A percentile compares a stretch with the other conserved stretches of the same genome.
Evolutionary conservation across 2,329 filamentous ascomycete genomes (phyloP).

Genomic region (Cytospora mali): DNA sequence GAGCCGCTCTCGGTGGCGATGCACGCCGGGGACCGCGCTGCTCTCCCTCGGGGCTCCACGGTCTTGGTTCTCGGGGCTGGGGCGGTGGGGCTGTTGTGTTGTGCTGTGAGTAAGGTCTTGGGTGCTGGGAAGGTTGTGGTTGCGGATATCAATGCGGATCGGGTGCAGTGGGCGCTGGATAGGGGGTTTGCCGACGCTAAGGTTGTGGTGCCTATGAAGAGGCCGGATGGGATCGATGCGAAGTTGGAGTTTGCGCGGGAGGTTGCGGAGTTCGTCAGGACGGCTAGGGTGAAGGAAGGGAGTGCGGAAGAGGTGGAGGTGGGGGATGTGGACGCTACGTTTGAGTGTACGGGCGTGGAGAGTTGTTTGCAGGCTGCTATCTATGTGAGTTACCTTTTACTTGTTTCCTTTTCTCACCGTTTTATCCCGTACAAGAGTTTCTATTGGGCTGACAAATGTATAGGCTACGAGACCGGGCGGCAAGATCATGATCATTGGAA

Average conservation of each 20-base stretch:
- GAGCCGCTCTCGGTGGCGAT: slow-evolving; percentile 64
- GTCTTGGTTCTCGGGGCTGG: slow-evolving; percentile 63
- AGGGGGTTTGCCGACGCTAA: slow-evolving; percentile 59
- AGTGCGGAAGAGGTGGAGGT: slow-evolving; percentile 47
- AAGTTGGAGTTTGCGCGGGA: slow-evolving; percentile 55
- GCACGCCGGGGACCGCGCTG: slow-evolving; percentile 55
- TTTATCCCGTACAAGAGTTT: too few relatives aligned
- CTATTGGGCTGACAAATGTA: background rate
- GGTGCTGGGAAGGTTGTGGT: slow-evolving; percentile 51
- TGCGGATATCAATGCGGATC: slow-evolving; percentile 59
- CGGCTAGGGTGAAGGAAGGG: slow-evolving; percentile 34
- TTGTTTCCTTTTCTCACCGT: background rate
- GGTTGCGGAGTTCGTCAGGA: slow-evolving; percentile 49
- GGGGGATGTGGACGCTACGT: slow-evolving; percentile 67
- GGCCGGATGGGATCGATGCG: slow-evolving; percentile 53
- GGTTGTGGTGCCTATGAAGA: slow-evolving; percentile 52
- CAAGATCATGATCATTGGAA: slow-evolving; percentile 70
- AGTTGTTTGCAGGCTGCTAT: slow-evolving; percentile 75
- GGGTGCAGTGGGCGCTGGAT: slow-evolving; percentile 58
- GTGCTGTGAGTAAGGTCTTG: slow-evolving; percentile 57
- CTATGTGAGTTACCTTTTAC: slow-evolving; percentile 51
- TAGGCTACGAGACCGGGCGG: slow-evolving; percentile 67
- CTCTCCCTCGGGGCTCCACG: slow-evolving; percentile 42
- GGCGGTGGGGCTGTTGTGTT: slow-evolving; percentile 61
- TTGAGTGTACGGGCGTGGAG: slow-evolving; percentile 80